phyloP scores from a whole-genome alignment of 2,329 filamentous ascomycete species.

The Calonectria naviculata region DNA sequence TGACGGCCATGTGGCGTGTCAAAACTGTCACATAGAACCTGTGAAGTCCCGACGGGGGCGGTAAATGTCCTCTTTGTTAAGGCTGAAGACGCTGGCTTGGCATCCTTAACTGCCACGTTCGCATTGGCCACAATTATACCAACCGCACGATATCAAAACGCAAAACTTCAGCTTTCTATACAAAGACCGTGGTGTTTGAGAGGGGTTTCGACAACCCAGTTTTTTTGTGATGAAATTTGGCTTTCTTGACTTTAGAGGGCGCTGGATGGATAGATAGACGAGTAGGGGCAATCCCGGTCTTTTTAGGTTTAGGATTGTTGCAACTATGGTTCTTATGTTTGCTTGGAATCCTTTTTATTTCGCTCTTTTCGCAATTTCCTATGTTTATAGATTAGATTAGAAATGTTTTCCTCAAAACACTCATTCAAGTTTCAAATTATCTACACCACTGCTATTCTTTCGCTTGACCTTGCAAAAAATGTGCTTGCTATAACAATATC shows the following conservation, averaged over 20 bases:
- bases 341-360: neutral
- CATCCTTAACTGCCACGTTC: neutral
- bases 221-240: too few species aligned
- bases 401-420: neutral
- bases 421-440: neutral
- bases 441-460: neutral
- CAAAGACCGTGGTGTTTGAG: neutral
- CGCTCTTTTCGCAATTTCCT: neutral
- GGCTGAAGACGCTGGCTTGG: neutral
- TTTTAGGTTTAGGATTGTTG: neutral
- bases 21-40: neutral
- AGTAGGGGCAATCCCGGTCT: too few species aligned
- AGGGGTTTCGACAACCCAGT: too few species aligned
- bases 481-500: too few species aligned
- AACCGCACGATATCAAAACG: neutral
- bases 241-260: neutral
- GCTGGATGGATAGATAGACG: neutral
- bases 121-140: neutral
- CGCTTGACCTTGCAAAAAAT: neutral
- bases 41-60: too few species aligned
- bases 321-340: neutral
- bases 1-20: neutral
- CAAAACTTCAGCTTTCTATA: too few species aligned
- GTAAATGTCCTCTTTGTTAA: neutral
- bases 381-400: neutral